Conservation (phyloP, 2,329 filamentous ascomycete species). For the Microdochium paspali region DNA sequence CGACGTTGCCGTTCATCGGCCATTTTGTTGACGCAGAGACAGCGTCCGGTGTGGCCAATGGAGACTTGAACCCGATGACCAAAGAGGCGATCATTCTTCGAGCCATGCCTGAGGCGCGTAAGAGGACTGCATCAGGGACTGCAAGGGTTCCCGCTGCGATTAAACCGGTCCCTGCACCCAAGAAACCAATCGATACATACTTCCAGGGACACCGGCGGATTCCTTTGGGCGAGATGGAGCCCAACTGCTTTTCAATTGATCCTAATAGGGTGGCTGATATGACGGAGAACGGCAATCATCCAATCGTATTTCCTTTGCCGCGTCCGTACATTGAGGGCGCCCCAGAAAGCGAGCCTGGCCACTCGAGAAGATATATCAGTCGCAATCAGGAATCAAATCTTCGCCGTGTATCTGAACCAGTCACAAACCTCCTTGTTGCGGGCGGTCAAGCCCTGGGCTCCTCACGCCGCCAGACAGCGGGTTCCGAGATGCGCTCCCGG, state of each 20-base stretch:
- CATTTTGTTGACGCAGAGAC: conserved; percentile 57
- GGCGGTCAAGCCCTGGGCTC: conserved; percentile 14
- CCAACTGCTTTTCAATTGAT: conserved; percentile 49
- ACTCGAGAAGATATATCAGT: conserved; percentile 18
- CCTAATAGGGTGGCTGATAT: conserved; percentile 35
- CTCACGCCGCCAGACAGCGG: conserved; percentile 14
- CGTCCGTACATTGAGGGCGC: conserved; percentile 42
- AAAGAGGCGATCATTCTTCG: conserved; percentile 53
- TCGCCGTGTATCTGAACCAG: conserved; percentile 43
- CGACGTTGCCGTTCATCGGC: conserved; percentile 76
- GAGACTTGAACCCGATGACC: conserved; percentile 83
- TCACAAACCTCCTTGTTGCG: conserved; percentile 30
- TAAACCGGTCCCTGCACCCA: conserved; percentile 6
- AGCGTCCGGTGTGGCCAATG: conserved; percentile 65
- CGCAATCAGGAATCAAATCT: conserved; percentile 21
- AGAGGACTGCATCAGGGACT: conserved; percentile 20
- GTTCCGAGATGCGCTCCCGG: background rate
- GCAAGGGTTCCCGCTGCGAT: conserved; percentile 11
- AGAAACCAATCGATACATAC: conserved; percentile 45
- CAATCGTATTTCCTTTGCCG: conserved; percentile 49
- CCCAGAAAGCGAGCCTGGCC: conserved; percentile 6
- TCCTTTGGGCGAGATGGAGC: conserved; percentile 53
- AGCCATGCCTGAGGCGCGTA: conserved; percentile 28
- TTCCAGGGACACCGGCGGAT: conserved; percentile 42
- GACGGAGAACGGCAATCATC: conserved; percentile 38